Conservation (phyloP, 2,329 filamentous ascomycete genomes). For the Cladophialophora yegresii region DNA sequence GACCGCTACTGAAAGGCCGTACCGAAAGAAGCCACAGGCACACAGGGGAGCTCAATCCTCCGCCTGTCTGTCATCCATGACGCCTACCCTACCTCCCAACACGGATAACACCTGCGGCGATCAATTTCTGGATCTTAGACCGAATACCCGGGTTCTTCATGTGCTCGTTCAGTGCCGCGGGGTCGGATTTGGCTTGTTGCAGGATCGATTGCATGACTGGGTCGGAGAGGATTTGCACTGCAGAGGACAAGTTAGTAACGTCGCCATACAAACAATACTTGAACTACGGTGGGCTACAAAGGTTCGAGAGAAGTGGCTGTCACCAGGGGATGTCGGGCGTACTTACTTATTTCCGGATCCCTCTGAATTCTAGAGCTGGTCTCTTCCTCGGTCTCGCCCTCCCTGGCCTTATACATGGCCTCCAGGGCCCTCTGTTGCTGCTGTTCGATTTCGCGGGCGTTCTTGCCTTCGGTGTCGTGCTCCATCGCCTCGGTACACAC, state of each 20-base stretch:
- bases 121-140: slow-evolving; percentile 89
- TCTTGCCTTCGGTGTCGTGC: slow-evolving; percentile 77
- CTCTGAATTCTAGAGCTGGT: slow-evolving; percentile 86
- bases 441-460: slow-evolving; percentile 86
- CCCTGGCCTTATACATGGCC: slow-evolving; percentile 85
- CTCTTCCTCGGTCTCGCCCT: slow-evolving; percentile 95
- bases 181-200: slow-evolving; percentile 92
- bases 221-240: slow-evolving; percentile 67
- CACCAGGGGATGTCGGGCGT: too few relatives aligned
- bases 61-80: not conserved
- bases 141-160: slow-evolving; percentile 89
- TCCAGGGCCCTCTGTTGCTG: slow-evolving; percentile 90
- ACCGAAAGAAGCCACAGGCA: not conserved
- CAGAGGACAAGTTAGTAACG: slow-evolving; percentile 7
- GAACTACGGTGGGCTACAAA: not conserved
- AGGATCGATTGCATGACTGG: slow-evolving; percentile 97
- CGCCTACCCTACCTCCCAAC: slow-evolving; percentile 59
- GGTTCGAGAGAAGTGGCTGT: not conserved
- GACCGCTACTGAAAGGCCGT: not conserved
- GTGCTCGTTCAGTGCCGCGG: slow-evolving; percentile 89
- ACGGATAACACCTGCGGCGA: slow-evolving; percentile 88
- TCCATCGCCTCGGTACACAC: slow-evolving; percentile 77
- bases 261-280: not conserved
- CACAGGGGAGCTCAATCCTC: not conserved
- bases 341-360: slow-evolving; percentile 79